Percentiles rank a stretch among this genome's conserved stretches.
phyloP scores from a whole-genome alignment of 129 eudicot genomes.

The Centella asiatica region DNA sequence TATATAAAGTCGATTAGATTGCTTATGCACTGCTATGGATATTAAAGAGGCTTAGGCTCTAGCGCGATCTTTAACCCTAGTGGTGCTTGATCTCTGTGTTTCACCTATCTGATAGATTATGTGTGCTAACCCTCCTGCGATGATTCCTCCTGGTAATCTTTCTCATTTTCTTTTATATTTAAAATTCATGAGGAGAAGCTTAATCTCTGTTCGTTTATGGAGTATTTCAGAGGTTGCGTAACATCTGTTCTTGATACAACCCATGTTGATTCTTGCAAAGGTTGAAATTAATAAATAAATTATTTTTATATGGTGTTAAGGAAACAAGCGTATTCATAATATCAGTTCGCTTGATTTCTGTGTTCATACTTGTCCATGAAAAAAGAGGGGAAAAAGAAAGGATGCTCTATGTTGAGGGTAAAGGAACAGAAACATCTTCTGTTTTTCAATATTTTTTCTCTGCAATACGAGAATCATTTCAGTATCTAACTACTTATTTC shows the following conservation, averaged over 20 bases:
- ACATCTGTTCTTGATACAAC: not conserved
- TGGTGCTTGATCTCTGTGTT: not conserved
- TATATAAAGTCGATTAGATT: not conserved
- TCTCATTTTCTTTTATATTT: not conserved
- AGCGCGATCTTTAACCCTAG: not conserved
- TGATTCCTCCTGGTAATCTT: slow-evolving; percentile 4
- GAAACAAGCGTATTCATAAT: too few relatives aligned
- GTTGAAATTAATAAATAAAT: too few relatives aligned
- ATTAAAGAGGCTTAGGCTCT: not conserved
- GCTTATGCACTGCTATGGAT: not conserved
- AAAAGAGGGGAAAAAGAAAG: too few relatives aligned
- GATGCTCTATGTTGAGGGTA: slow-evolving; percentile 2
- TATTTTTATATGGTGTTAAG: too few relatives aligned
- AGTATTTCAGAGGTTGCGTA: not conserved
- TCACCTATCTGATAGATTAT: not conserved
- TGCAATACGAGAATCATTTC: not conserved
- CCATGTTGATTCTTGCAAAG: too few relatives aligned
- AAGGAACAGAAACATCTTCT: not conserved
- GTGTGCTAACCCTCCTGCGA: not conserved
- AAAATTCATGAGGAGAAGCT: not conserved
- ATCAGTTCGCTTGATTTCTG: too few relatives aligned
- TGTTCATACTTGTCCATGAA: too few relatives aligned
- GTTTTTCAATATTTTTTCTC: not conserved
- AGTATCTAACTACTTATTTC: not conserved
- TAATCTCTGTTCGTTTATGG: not conserved